Evolutionary conservation across 2,329 filamentous ascomycete species (phyloP).

Genomic region (Sporothrix sp.): DNA sequence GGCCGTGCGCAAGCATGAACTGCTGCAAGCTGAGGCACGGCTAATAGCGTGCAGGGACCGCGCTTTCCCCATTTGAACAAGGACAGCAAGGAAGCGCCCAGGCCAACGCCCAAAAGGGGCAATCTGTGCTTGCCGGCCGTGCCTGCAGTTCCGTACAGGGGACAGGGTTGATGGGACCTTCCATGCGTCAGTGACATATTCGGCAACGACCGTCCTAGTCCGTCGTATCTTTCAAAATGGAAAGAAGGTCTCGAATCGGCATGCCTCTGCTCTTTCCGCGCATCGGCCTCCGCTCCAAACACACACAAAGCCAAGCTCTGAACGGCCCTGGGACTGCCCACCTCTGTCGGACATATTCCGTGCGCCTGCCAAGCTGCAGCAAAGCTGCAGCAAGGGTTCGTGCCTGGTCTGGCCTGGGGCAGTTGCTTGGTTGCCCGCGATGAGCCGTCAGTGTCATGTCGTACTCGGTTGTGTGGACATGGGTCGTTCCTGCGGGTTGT

Average conservation of each 20-base stretch:
- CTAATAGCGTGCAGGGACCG: background rate
- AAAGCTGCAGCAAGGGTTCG: slow-evolving; percentile 2
- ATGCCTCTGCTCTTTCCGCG: background rate
- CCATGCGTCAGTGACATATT: too few relatives aligned
- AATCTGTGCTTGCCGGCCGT: background rate
- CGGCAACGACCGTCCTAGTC: too few relatives aligned
- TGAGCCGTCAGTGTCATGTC: background rate
- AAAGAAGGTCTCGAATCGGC: too few relatives aligned
- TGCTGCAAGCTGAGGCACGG: slow-evolving; percentile 3
- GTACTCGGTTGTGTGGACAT: background rate
- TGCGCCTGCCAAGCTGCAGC: slow-evolving; percentile 3
- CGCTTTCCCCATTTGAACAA: background rate
- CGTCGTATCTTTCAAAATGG: too few relatives aligned
- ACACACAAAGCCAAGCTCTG: slow-evolving; percentile 8
- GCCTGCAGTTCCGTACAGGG: slow-evolving; percentile 1
- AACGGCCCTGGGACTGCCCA: background rate
- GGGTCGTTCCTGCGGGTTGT: background rate
- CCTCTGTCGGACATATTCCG: background rate
- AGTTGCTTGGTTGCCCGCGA: background rate
- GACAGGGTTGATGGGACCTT: background rate
- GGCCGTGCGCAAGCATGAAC: slow-evolving; percentile 10
- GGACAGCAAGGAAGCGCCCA: background rate
- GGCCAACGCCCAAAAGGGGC: background rate
- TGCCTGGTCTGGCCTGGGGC: background rate
- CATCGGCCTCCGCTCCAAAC: slow-evolving; percentile 7